Evolutionary conservation across 768 basidiomycete species (phyloP), one percentile per base, ranked within the genome.

Genomic region (Paxillus ammoniavirescens): DNA sequence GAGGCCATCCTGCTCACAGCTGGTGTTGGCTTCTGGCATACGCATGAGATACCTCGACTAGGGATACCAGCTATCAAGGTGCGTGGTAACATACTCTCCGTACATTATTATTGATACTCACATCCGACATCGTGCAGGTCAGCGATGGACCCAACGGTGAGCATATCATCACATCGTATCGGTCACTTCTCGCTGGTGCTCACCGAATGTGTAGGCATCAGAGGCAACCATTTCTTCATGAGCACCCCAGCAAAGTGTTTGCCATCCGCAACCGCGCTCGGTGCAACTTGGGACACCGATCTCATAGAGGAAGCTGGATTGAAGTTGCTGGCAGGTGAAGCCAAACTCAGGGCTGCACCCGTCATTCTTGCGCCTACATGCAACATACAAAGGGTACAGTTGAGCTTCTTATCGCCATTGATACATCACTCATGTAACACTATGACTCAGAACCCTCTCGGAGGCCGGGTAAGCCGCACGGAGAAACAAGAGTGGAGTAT

Each of bases 151-250:
- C 89, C 0, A 91, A 91, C 61, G 89, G 88, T 70, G 60, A 31
- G 76, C 54, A 7, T 68, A 40, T 35, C 48, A 31, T 50, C 18
- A 31, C 9, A 7, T 56, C 2, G 8, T 10, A 12, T 42, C 17
- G 31, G 12, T 35, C 14, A 21, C 23, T 31, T 46, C 18, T 36
- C 42, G 21, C 21, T 15, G 4, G n/a, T 30, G n/a, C 40, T 55
- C 8, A 53, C 8, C 42, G 23, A 28, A 14, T 36, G 26, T 47
- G 9, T 53, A 78, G 77, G 77, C n/a, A 72, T 80, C 47, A 67
- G 89, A 57, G 89, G 89, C 14, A 82, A 85, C 62, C 84, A 86
- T 62, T 90, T 89, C 74, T 86, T 90, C 63, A 88, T 88, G 84
- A 77, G 86, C 33, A 88, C 87, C 0, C 89, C 88, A 9, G 87